These are phyloP conservation scores for Naganishia liquefaciens DNA, from an alignment of 1,284 basidiomycete genomes.

Conservation along the genomic window DNA sequence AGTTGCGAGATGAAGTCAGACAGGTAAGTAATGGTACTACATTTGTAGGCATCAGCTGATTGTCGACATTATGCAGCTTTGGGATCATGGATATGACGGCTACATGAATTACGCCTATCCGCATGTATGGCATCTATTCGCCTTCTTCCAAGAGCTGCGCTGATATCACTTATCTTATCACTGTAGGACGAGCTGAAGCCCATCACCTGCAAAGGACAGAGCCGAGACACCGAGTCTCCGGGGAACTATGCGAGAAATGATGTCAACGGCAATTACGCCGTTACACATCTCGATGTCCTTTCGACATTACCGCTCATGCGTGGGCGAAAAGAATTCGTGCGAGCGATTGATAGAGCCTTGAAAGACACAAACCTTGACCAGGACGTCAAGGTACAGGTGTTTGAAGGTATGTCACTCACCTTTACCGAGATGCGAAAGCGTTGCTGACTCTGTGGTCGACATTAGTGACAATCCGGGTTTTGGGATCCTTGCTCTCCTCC, in stretches of 20 bases:
- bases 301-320: conserved; percentile 47
- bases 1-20: conserved; percentile 28
- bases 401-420: conserved; percentile 59
- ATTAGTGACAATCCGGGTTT: conserved; percentile 75
- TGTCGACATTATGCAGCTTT: conserved; percentile 40
- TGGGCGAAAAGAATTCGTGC: conserved; percentile 41
- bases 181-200: conserved; percentile 69
- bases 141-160: neutral
- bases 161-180: neutral
- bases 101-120: conserved; percentile 54
- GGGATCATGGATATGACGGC: conserved; percentile 49
- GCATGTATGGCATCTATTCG: conserved; percentile 39
- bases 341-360: conserved; percentile 43
- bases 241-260: conserved; percentile 79
- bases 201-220: conserved; percentile 76
- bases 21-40: conserved; percentile 1
- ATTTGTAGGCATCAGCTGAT: neutral
- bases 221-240: conserved; percentile 75
- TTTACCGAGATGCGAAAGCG: neutral
- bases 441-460: neutral
- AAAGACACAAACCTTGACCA: conserved; percentile 46
- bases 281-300: conserved; percentile 50
- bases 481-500: conserved; percentile 83
- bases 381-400: conserved; percentile 68
- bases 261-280: conserved; percentile 65